phyloP scores from a whole-genome alignment of 202 grass and related monocot species.

The Setaria italica region DNA sequence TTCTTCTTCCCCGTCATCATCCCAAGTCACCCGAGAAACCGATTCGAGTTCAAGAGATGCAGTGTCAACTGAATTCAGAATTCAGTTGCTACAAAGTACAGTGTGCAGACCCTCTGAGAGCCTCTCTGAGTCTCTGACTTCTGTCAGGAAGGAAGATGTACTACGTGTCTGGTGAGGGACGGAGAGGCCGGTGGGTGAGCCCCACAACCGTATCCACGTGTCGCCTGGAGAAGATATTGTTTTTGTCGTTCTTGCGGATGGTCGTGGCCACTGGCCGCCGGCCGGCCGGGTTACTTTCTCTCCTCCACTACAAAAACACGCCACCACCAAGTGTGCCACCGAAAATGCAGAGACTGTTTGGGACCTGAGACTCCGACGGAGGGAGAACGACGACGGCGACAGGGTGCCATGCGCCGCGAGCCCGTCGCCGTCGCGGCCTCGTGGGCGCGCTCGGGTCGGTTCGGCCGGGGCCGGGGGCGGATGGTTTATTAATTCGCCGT shows the following conservation, averaged over 20 bases:
- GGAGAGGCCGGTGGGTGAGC: neutral
- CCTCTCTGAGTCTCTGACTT: too few species aligned
- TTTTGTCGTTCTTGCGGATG: neutral
- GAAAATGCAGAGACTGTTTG: slow-evolving; percentile 11
- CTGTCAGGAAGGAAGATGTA: too few species aligned
- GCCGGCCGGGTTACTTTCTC: neutral
- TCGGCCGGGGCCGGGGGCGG: neutral
- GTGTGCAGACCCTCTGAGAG: too few species aligned
- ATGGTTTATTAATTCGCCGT: neutral
- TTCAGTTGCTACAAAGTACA: neutral
- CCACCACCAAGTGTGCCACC: neutral
- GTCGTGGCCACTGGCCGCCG: neutral
- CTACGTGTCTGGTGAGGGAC: too few species aligned
- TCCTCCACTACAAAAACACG: neutral
- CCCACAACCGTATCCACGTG: neutral
- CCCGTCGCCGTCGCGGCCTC: neutral
- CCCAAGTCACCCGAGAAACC: neutral
- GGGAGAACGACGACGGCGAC: neutral
- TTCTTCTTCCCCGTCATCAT: neutral
- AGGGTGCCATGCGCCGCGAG: neutral
- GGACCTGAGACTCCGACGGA: neutral
- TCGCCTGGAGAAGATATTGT: neutral
- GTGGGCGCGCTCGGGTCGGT: neutral
- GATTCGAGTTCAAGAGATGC: neutral
- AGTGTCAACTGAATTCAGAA: neutral